These are phyloP conservation scores for Arthrobotrys musiformis DNA, from an alignment of 2,329 filamentous ascomycete genomes.

Conservation along the genomic window DNA sequence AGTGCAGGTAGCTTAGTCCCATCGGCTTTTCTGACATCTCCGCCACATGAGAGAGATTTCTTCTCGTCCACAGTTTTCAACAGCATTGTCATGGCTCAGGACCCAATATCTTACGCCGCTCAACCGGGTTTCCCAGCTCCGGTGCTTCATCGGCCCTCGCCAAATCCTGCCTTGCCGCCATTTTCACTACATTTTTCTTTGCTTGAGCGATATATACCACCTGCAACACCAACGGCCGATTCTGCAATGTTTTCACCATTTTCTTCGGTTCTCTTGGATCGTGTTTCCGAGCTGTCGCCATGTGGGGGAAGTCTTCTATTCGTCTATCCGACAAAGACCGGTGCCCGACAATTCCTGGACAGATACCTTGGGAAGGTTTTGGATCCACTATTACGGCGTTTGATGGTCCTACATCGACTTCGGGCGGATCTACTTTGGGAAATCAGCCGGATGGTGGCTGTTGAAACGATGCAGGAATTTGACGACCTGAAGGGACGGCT, in stretches of 20 bases:
- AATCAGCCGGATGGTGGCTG: slow-evolving; percentile 59
- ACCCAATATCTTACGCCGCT: slow-evolving; percentile 56
- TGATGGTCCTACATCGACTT: slow-evolving; percentile 59
- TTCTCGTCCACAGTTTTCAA: slow-evolving; percentile 59
- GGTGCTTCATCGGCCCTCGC: slow-evolving; percentile 54
- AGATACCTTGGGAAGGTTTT: slow-evolving; percentile 59
- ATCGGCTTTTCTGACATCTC: slow-evolving; percentile 48
- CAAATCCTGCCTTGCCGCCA: slow-evolving; percentile 59
- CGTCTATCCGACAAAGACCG: slow-evolving; percentile 59
- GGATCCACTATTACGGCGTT: slow-evolving; percentile 58
- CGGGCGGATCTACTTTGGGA: slow-evolving; percentile 58
- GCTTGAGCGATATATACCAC: slow-evolving; percentile 60
- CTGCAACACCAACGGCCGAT: slow-evolving; percentile 57
- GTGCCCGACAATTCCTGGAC: slow-evolving; percentile 58
- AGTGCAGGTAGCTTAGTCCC: slow-evolving; percentile 57
- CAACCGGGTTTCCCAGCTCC: slow-evolving; percentile 45
- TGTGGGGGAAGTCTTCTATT: slow-evolving; percentile 58
- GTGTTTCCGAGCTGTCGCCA: slow-evolving; percentile 58
- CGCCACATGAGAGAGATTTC: slow-evolving; percentile 56
- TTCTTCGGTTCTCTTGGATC: slow-evolving; percentile 59
- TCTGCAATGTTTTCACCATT: slow-evolving; percentile 58
- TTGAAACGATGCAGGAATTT: slow-evolving; percentile 58
- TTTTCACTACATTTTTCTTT: slow-evolving; percentile 59
- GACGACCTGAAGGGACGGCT: slow-evolving; percentile 56
- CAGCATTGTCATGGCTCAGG: slow-evolving; percentile 59